A percentile compares a stretch with the other conserved stretches of the same genome.
These are phyloP conservation scores for Pseudocercospora ulei DNA, from an alignment of 2,329 filamentous ascomycete genomes.

Conservation along the genomic window DNA sequence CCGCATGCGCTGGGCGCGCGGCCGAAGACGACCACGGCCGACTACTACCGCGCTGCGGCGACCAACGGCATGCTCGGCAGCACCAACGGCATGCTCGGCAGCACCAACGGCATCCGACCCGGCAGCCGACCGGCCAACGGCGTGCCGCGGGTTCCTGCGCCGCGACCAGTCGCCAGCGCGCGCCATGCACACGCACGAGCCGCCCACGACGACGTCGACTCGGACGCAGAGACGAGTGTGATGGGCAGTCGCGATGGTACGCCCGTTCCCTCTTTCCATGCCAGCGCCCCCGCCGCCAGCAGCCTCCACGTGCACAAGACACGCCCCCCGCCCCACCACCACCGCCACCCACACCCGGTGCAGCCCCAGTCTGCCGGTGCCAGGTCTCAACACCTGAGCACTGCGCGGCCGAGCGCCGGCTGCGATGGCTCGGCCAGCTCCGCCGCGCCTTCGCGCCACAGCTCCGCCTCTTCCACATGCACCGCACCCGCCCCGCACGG, in stretches of 20 bases:
- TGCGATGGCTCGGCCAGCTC: slow-evolving; percentile 19
- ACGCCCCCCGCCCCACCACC: slow-evolving; percentile 28
- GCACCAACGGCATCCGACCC: slow-evolving; percentile 37
- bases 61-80: slow-evolving; percentile 36
- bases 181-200: slow-evolving; percentile 8
- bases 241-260: slow-evolving; percentile 41
- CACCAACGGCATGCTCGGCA: neutral
- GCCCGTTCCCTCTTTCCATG: slow-evolving; percentile 37
- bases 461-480: slow-evolving; percentile 21
- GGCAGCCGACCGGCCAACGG: slow-evolving; percentile 39
- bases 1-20: slow-evolving; percentile 20
- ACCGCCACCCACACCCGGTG: slow-evolving; percentile 8
- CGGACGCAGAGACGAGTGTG: slow-evolving; percentile 30
- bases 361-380: slow-evolving; percentile 17
- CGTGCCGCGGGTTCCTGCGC: slow-evolving; percentile 17
- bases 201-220: slow-evolving; percentile 33
- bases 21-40: slow-evolving; percentile 25
- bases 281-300: slow-evolving; percentile 18
- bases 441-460: slow-evolving; percentile 21
- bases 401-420: slow-evolving; percentile 20
- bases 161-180: slow-evolving; percentile 13
- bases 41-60: slow-evolving; percentile 39
- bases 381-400: slow-evolving; percentile 30
- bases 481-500: slow-evolving; percentile 17
- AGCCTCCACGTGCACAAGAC: slow-evolving; percentile 30